Evolutionary conservation across 352 stramenopile genomes (phyloP), one percentile per base, ranked within the genome.

Genomic region (Phytophthora sansomeana): DNA sequence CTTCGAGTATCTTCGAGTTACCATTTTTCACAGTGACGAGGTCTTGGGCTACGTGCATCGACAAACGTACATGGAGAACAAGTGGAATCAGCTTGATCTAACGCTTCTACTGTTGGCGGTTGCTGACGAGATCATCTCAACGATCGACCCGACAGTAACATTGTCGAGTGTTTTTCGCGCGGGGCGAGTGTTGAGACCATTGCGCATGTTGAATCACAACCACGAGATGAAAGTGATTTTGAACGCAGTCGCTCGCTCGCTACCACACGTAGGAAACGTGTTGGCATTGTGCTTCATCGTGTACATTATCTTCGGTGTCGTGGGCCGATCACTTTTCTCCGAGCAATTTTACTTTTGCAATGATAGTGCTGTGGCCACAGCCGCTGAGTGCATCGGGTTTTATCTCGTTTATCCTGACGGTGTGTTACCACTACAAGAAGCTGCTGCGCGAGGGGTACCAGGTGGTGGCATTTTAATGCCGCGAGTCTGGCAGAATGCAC

Each of bases 191-290:
- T 57, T 94, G 6, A 69, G 82, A 0, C 85, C 85, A 1, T 54
- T 94, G 21, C 79, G 85, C 3, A 91, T 94, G 55, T 44, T 94
- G 5, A 92, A 89, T 52, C 84, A 89, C 51, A 87, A 94, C 58
- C 65, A 75, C 28, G 85, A 94, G 50, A 94, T 92, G 85, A 91
- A 94, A 39, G 58, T 68, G 7, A 91, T 94, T 19, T 51, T 94
- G 16, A 80, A 77, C 13, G 83, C 85, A 13, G 78, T 94, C n/a
- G 82, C 76, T 26, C 80, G 79, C 51, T 91, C 83, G 10, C 73
- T 91, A 3, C 85, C 85, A 2, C 81, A 90, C 33, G 85, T 91
- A 6, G 83, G 81, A 48, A 91, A 94, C 24, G 83, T 92, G 7
- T 76, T 94, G 29, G 82, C 72, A 8, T 58, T 93, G 30, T 93